Percentiles rank a stretch among this genome's conserved stretches.
These are phyloP conservation scores for Globisporangium rhizosaccharum DNA, from an alignment of 352 stramenopile species.

Conservation along the genomic window DNA sequence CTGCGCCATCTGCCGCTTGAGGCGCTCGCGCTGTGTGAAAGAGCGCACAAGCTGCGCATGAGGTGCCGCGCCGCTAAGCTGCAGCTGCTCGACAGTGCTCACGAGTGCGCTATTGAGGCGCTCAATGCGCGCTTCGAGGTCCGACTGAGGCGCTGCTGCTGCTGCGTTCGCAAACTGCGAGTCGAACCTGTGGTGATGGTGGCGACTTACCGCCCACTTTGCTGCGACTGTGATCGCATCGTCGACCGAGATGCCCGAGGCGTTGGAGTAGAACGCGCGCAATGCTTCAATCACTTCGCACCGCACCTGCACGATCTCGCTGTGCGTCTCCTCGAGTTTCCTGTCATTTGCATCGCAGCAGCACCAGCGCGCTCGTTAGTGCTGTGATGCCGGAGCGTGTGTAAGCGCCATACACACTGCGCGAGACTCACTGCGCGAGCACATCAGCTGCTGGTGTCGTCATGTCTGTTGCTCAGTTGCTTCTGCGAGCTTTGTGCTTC, in stretches of 20 bases:
- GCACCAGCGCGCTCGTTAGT: background rate
- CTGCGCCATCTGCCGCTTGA: constrained; percentile 59
- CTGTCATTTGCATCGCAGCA: constrained; percentile 17
- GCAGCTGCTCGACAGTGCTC: constrained; percentile 43
- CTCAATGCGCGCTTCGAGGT: constrained; percentile 46
- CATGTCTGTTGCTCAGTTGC: too few species aligned
- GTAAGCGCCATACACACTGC: too few species aligned
- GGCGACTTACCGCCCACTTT: constrained; percentile 27
- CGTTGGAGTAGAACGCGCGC: constrained; percentile 57
- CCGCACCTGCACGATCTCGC: constrained; percentile 52
- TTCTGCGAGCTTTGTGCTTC: too few species aligned
- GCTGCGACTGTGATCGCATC: constrained; percentile 53
- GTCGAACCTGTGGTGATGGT: background rate
- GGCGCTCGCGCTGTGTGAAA: constrained; percentile 47
- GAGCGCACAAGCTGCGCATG: constrained; percentile 44
- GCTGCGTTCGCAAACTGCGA: constrained; percentile 1
- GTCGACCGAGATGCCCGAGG: constrained; percentile 49
- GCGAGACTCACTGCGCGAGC: too few species aligned
- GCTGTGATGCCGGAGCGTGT: too few species aligned
- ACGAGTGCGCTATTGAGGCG: constrained; percentile 38
- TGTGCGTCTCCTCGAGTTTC: constrained; percentile 63
- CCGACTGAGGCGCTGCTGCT: constrained; percentile 18
- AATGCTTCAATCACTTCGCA: constrained; percentile 50
- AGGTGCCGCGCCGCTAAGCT: constrained; percentile 21
- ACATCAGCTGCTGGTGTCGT: too few species aligned